phyloP scores from a whole-genome alignment of 768 basidiomycete genomes.

The Steccherinum ochraceum region DNA sequence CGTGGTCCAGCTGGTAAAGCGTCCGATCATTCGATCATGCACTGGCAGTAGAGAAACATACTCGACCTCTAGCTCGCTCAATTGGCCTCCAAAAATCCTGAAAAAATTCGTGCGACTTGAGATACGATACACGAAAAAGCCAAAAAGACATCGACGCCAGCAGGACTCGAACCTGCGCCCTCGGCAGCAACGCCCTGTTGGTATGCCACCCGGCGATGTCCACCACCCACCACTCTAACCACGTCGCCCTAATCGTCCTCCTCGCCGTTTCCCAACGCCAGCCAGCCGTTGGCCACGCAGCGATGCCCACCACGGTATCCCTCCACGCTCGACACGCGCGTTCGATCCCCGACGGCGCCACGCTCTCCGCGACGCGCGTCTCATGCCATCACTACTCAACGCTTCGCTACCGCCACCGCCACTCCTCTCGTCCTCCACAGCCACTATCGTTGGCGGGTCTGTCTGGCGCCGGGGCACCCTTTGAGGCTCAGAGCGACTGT shows the following conservation, averaged over 20 bases:
- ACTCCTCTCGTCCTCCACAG: too few species aligned
- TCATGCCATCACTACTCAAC: too few species aligned
- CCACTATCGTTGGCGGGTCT: too few species aligned
- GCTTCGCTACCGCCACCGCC: too few species aligned
- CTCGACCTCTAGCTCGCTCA: neutral
- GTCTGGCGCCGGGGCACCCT: too few species aligned
- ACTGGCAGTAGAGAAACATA: neutral
- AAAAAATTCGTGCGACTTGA: neutral
- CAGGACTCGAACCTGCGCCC: constrained; percentile 13
- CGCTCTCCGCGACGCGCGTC: too few species aligned
- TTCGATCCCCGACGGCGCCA: too few species aligned
- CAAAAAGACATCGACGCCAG: constrained; percentile 6
- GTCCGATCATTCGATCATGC: neutral
- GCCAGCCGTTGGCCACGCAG: neutral
- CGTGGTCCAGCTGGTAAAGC: neutral
- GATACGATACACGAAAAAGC: neutral
- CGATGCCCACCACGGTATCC: neutral
- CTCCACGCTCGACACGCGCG: too few species aligned
- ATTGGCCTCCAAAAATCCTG: neutral
- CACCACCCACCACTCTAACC: neutral
- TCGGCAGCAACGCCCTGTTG: too few species aligned
- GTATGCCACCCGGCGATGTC: too few species aligned
- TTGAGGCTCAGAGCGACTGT: too few species aligned
- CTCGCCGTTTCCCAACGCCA: neutral
- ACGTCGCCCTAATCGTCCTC: neutral